Conservation (phyloP, 495 filamentous ascomycete species). For the Niebla homalea region DNA sequence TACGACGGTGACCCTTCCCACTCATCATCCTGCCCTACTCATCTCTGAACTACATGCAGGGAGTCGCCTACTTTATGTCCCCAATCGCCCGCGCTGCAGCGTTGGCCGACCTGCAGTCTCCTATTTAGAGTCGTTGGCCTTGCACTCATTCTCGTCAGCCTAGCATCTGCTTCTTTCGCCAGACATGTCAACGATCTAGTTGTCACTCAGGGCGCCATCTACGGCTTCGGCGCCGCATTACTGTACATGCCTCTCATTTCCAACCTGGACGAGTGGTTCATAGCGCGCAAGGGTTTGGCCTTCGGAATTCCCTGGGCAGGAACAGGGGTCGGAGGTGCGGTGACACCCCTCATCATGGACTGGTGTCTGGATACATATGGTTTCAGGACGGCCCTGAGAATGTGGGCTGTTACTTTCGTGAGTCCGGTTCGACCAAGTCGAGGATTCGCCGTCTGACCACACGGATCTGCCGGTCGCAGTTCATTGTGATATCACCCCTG, state of each 20-base stretch:
- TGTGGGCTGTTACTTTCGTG: slow-evolving; percentile 34
- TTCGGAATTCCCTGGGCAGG: slow-evolving; percentile 33
- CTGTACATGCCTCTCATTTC: slow-evolving; percentile 33
- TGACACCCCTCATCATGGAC: slow-evolving; percentile 37
- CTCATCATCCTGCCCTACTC: neutral
- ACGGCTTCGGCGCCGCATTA: slow-evolving; percentile 32
- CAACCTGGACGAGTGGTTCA: slow-evolving; percentile 44
- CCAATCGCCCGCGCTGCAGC: slow-evolving; percentile 32
- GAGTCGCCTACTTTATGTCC: slow-evolving; percentile 38
- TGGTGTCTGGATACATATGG: slow-evolving; percentile 37
- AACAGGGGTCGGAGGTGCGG: slow-evolving; percentile 29
- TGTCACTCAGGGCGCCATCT: slow-evolving; percentile 36
- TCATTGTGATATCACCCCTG: slow-evolving; percentile 16
- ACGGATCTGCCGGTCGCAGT: neutral
- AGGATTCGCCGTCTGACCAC: neutral
- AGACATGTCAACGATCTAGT: slow-evolving; percentile 31
- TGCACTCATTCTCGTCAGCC: slow-evolving; percentile 26
- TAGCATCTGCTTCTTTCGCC: slow-evolving; percentile 33
- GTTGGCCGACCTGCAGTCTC: slow-evolving; percentile 27
- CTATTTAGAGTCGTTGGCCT: slow-evolving; percentile 29
- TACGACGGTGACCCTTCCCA: slow-evolving; percentile 22
- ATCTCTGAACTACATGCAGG: slow-evolving; percentile 14
- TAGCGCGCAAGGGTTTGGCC: slow-evolving; percentile 32
- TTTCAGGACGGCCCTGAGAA: slow-evolving; percentile 36
- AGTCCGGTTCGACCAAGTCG: slow-evolving; percentile 21